Base-by-base conservation (phyloP, 2,329 filamentous ascomycete genomes). In the Didymella lethalis region DNA sequence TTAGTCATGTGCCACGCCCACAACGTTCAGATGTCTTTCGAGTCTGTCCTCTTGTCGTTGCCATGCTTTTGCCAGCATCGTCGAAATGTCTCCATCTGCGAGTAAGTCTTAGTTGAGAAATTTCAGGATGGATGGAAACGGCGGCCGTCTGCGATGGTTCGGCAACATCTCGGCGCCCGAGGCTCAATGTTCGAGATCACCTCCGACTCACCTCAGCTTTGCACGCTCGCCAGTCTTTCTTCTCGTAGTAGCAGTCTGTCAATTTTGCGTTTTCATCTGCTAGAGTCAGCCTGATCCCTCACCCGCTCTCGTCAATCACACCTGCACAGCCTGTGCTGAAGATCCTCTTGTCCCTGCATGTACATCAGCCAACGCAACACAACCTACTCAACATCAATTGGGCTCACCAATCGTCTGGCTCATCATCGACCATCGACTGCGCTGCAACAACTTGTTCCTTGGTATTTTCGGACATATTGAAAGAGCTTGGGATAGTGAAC, bases 191-290 rank as follows among this genome's bases (percentile, higher is more conserved):
- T 49, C 25, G 46, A 44, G 50, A 54, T 43, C 34, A 57, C 14
- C 56, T 25, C 46, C 26, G 28, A 80, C 90, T 82, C 77, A 96
- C 94, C 86, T 98, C 94, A 66, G 88, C 84, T 74, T 90, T 90
- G 79, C 95, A 99, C 57, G 85, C 84, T 68, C 95, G 85, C 94
- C 95, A 99, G 76, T 99, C 95, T 76, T 93, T 97, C 84, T 93
- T 97, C 54, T 94, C 92, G 74, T 87, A 97, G 78, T 96, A 97
- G 79, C 95, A 99, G 77, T 98, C 92, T 34, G 93, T 97, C 88
- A 99, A 86, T 73, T 88, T 93, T 53, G 86, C 82, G 73, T 98
- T 97, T 74, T 98, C 94, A 23, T 87, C 94, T 97, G 66, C 3
- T 18, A 5, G 20, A 14, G 25, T 59, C 32, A 59, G 56, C n/a